Base-by-base conservation (phyloP, 805 yeast genomes). In the Saturnispora serradocipensis region DNA sequence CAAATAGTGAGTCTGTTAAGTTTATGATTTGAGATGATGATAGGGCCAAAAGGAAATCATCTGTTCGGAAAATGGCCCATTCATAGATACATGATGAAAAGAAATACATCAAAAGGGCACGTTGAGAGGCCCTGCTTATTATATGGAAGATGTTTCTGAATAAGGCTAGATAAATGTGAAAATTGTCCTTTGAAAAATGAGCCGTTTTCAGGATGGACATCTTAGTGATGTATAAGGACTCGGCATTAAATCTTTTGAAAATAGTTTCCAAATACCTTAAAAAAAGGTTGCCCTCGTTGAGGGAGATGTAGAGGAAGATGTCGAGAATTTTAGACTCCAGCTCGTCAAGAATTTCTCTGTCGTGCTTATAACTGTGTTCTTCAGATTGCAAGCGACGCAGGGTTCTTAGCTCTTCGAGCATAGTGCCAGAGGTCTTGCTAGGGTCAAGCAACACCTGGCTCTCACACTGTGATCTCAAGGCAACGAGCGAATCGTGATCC, bases 61-160 rank as follows among this genome's bases (percentile, higher is more conserved):
- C 50, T 0, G 82, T 76, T 55, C 79, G 68, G 11, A 78, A 68
- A 50, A 73, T 59, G 2, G 76, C 67, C 85, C 86, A 81, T 40
- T 68, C 64, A 53, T 68, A 65, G 7, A 79, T 56, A 3, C 78
- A 63, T 46, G 72, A 72, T n/a, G 78, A 60, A 44, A 79, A 68
- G 53, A 71, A 78, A 42, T 70, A 65, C 43, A 77, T 64, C 8
- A 78, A 54, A 20, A 77, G 51, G 54, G 72, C 72, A 49, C 73
- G 74, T 54, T 77, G 80, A 1, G 76, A 64, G 3, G 73, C 69
- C 56, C 73, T 72, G 53, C 69, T 71, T 16, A 74, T 62, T 3
- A 68, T 53, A 13, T 65, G 64, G 1, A 73, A 54, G 15, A 75
- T 53, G 13, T 63, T 63, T 53, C 70, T 65, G 13, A 77, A 51